These are phyloP conservation scores for Alternaria gansuensis DNA, from an alignment of 2,329 filamentous ascomycete species.

Conservation along the genomic window DNA sequence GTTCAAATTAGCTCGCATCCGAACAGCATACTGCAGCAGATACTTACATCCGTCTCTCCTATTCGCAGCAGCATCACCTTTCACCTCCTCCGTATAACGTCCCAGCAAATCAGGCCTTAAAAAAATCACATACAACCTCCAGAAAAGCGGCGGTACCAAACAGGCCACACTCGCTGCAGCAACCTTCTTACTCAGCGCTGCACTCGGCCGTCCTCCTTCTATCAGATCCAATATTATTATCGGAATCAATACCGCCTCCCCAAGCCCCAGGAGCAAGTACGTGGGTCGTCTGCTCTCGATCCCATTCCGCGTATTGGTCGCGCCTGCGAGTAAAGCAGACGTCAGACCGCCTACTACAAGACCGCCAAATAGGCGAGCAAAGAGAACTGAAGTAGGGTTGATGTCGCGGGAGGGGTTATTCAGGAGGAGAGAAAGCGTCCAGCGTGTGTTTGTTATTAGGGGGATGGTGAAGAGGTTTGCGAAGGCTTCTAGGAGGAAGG, in stretches of 20 bases:
- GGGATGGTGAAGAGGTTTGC: constrained; percentile 42
- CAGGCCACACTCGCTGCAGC: constrained; percentile 29
- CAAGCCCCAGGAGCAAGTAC: constrained; percentile 35
- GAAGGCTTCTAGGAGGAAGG: constrained; percentile 39
- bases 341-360: constrained; percentile 38
- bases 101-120: constrained; percentile 37
- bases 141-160: constrained; percentile 34
- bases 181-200: constrained; percentile 33
- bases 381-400: constrained; percentile 36
- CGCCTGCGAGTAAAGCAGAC: constrained; percentile 34
- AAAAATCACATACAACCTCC: constrained; percentile 38
- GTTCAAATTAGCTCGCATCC: constrained; percentile 1
- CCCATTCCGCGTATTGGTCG: constrained; percentile 37
- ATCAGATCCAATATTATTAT: constrained; percentile 32
- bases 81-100: constrained; percentile 27
- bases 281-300: constrained; percentile 37
- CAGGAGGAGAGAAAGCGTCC: constrained; percentile 34
- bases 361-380: constrained; percentile 37
- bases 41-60: constrained; percentile 17
- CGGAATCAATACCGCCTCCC: constrained; percentile 34
- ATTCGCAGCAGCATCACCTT: background rate
- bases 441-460: constrained; percentile 36
- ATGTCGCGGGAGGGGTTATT: constrained; percentile 30
- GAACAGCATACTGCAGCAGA: background rate
- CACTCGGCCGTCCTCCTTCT: constrained; percentile 26